These are phyloP conservation scores for Cyclocybe cylindracea DNA, from an alignment of 768 basidiomycete genomes.

Conservation along the genomic window DNA sequence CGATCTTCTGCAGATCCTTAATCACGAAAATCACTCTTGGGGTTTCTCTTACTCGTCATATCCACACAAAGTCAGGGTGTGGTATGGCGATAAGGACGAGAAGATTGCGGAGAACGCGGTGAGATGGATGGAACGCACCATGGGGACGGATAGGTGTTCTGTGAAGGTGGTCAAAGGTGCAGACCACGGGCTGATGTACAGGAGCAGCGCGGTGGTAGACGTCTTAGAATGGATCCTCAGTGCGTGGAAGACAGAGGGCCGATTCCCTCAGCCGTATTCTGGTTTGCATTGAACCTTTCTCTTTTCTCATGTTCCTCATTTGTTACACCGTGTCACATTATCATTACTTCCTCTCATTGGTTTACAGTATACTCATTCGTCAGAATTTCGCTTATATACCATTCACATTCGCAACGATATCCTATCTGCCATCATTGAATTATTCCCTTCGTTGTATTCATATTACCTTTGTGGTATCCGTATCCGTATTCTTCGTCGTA, in stretches of 20 bases:
- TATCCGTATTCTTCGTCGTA: too few relatives aligned
- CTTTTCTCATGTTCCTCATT: constrained; percentile 4
- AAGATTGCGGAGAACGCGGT: constrained; percentile 91
- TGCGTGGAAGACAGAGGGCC: constrained; percentile 42
- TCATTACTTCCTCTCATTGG: not conserved
- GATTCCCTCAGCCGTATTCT: constrained; percentile 16
- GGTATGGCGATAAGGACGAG: constrained; percentile 95
- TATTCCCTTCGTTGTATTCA: constrained; percentile 2
- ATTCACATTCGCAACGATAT: not conserved
- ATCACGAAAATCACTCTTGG: constrained; percentile 86
- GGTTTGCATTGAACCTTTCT: constrained; percentile 13
- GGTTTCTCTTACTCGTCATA: constrained; percentile 88
- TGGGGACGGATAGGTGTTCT: constrained; percentile 72
- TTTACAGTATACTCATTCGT: not conserved
- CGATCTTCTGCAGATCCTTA: constrained; percentile 90
- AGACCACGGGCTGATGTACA: constrained; percentile 94
- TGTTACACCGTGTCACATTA: constrained; percentile 10
- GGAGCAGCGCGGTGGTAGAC: constrained; percentile 83
- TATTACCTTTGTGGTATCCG: too few relatives aligned
- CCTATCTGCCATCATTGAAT: constrained; percentile 14
- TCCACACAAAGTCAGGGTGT: constrained; percentile 75
- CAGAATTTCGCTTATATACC: not conserved
- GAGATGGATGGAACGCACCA: constrained; percentile 87
- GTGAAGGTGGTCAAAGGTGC: constrained; percentile 86
- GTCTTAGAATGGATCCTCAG: constrained; percentile 72